Evolutionary conservation across 495 filamentous ascomycete genomes (phyloP).

Genomic region (Daldinia caldariorum): DNA sequence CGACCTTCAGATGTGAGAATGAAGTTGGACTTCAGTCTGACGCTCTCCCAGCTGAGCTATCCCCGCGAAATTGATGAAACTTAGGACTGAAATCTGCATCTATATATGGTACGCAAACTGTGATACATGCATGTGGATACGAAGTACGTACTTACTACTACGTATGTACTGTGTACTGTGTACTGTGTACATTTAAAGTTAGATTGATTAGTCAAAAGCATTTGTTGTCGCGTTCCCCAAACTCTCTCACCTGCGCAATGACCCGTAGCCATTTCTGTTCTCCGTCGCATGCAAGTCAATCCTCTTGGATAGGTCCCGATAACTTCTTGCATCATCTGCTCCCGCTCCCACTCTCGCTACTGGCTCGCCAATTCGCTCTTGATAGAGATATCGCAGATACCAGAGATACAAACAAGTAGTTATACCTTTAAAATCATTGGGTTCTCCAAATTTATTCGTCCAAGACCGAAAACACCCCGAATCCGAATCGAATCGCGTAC

Average conservation of each 20-base stretch:
- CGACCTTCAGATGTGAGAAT: slow-evolving; percentile 5
- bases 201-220: neutral
- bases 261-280: neutral
- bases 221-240: slow-evolving; percentile 24
- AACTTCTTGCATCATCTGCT: slow-evolving; percentile 9
- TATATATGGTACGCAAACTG: no score
- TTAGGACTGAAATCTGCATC: no score
- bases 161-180: no score
- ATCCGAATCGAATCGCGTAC: no score
- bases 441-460: slow-evolving; percentile 4
- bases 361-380: slow-evolving; percentile 5
- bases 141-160: no score
- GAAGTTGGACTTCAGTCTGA: slow-evolving; percentile 13
- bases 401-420: neutral
- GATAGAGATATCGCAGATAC: neutral
- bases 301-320: slow-evolving; percentile 14
- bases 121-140: no score
- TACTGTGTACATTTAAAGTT: slow-evolving; percentile 2
- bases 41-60: slow-evolving; percentile 16
- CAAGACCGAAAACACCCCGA: slow-evolving; percentile 10
- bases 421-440: neutral
- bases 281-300: neutral
- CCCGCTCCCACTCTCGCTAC: slow-evolving; percentile 13
- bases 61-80: no score
- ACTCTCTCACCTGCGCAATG: slow-evolving; percentile 21